Evolutionary conservation across 148 eudicot species (phyloP).

Genomic region (Rhododendron vialii): DNA sequence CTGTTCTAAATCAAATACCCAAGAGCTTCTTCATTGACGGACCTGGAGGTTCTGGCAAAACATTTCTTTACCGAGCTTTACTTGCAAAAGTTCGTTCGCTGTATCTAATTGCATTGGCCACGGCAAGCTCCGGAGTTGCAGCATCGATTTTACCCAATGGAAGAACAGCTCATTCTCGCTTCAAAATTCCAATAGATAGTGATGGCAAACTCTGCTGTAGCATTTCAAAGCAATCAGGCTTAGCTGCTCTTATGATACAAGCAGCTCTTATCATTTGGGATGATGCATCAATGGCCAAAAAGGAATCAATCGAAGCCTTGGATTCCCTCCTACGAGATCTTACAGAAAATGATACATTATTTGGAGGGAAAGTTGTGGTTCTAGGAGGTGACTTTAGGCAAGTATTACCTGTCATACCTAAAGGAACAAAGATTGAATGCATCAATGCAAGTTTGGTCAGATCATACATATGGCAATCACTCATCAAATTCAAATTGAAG

Average conservation of each 20-base stretch:
- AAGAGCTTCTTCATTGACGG: not conserved
- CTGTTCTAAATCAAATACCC: rapidly evolving
- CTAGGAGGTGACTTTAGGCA: not conserved
- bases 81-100: not conserved
- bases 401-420: not conserved
- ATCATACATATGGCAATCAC: not conserved
- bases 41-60: not conserved
- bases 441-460: not conserved
- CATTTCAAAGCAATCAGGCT: rapidly evolving
- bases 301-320: not conserved
- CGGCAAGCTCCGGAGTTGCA: not conserved
- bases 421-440: not conserved
- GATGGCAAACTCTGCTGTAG: not conserved
- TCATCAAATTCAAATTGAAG: not conserved
- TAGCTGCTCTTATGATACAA: not conserved
- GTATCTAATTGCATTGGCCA: rapidly evolving
- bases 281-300: not conserved
- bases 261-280: not conserved
- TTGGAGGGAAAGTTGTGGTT: not conserved
- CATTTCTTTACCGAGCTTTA: not conserved
- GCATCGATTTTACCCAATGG: not conserved
- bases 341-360: not conserved
- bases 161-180: not conserved
- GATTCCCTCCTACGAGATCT: rapidly evolving
- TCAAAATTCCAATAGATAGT: not conserved